phyloP scores from a whole-genome alignment of 139 green algal species.

The Asterochloris sp. region DNA sequence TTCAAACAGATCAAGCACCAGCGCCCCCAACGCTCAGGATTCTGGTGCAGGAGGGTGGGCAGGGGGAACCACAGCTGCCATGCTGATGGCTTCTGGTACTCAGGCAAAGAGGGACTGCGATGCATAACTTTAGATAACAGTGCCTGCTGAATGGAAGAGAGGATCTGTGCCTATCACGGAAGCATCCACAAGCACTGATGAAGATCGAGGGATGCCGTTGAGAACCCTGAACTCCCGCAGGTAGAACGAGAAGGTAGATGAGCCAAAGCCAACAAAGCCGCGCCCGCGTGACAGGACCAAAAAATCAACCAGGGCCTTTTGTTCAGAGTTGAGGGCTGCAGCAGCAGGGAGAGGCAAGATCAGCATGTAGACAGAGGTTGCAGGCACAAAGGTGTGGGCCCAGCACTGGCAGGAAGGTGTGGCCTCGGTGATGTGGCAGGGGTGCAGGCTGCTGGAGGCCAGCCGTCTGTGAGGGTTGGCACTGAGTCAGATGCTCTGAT shows the following conservation, averaged over 20 bases:
- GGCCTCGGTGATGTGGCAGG: no score
- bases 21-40: background rate
- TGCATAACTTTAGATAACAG: constrained; percentile 13
- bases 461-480: no score
- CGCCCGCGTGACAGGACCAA: constrained; percentile 50
- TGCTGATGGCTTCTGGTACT: no score
- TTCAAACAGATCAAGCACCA: no score
- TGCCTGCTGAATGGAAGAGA: constrained; percentile 45
- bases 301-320: constrained; percentile 69
- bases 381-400: no score
- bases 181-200: constrained; percentile 55
- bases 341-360: background rate
- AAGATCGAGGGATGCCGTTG: constrained; percentile 29
- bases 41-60: background rate
- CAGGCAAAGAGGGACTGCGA: background rate
- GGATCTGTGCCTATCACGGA: constrained; percentile 59
- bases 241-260: constrained; percentile 64
- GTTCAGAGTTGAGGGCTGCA: constrained; percentile 58
- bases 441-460: no score
- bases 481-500: background rate
- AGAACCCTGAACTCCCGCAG: constrained; percentile 49
- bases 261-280: constrained; percentile 65
- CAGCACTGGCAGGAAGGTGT: no score
- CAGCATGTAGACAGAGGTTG: no score
- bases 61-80: background rate